phyloP scores from a whole-genome alignment of 2,329 filamentous ascomycete genomes.

The Cercospora brassicicola region DNA sequence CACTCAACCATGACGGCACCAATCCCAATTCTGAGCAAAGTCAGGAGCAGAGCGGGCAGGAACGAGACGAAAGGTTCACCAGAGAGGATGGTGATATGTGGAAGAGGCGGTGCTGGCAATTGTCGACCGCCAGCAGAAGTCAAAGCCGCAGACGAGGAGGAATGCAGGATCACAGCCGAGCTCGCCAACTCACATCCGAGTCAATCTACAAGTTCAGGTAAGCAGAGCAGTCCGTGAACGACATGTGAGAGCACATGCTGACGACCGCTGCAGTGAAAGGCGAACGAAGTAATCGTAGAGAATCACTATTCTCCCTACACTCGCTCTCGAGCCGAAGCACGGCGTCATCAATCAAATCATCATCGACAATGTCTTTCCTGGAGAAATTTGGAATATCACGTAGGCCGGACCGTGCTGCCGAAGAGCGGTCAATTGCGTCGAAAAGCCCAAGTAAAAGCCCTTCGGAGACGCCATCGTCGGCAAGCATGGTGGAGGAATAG shows the following conservation, averaged over 20 bases:
- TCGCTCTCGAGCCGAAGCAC: constrained; percentile 2
- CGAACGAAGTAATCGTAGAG: background rate
- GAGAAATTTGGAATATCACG: constrained; percentile 3
- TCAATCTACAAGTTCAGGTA: constrained; percentile 11
- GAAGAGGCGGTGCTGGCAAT: constrained; percentile 28
- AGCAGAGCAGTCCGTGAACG: background rate
- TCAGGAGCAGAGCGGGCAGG: constrained; percentile 1
- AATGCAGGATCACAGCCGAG: constrained; percentile 20
- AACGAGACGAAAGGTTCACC: background rate
- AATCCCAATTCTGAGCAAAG: constrained; percentile 10
- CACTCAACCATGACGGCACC: constrained; percentile 12
- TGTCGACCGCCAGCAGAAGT: constrained; percentile 15
- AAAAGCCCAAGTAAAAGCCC: background rate
- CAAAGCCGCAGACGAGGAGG: constrained; percentile 16
- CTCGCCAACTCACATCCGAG: constrained; percentile 9
- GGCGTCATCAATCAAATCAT: background rate
- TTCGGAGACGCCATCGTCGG: background rate
- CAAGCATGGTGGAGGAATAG: background rate
- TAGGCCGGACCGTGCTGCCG: background rate
- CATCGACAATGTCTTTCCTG: background rate
- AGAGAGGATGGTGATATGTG: constrained; percentile 19
- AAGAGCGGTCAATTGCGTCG: background rate
- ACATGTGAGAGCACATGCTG: background rate
- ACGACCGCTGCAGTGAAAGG: background rate
- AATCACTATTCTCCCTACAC: constrained; percentile 4